phyloP scores from a whole-genome alignment of 345 rosid species.

The Capsella bursapastoris region DNA sequence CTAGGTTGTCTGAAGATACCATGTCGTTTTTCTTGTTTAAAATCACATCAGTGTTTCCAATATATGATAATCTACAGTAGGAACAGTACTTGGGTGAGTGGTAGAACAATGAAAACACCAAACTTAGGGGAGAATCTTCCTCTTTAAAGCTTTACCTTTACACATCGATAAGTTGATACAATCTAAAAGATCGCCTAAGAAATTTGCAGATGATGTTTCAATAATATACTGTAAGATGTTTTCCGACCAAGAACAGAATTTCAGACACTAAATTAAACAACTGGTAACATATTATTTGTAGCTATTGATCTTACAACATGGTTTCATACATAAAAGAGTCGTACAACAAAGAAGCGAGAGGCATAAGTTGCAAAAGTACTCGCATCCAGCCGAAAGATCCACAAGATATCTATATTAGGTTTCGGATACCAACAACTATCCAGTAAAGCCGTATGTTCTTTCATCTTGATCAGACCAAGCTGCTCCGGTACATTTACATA shows the following conservation, averaged over 20 bases:
- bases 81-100: not conserved
- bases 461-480: conserved; percentile 24
- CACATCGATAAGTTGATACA: not conserved
- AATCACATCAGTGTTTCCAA: conserved; percentile 1
- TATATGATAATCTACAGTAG: not conserved
- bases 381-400: not conserved
- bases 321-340: not conserved
- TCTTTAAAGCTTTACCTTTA: not conserved
- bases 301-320: conserved; percentile 9
- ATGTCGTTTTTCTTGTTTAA: conserved; percentile 5
- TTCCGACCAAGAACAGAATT: not conserved
- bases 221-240: not conserved
- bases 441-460: not conserved
- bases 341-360: conserved; percentile 2
- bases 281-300: not conserved
- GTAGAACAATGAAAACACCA: not conserved
- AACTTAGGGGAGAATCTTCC: not conserved
- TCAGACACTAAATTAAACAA: not conserved
- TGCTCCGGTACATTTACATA: not conserved
- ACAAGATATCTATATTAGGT: not conserved
- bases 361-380: not conserved
- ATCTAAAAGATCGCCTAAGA: not conserved
- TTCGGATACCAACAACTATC: not conserved
- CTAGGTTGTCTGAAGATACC: not conserved
- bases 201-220: not conserved